Percentiles rank a stretch among this genome's conserved stretches.
phyloP scores from a whole-genome alignment of 805 yeast species.

The Saccharomycopsis fermentans region DNA sequence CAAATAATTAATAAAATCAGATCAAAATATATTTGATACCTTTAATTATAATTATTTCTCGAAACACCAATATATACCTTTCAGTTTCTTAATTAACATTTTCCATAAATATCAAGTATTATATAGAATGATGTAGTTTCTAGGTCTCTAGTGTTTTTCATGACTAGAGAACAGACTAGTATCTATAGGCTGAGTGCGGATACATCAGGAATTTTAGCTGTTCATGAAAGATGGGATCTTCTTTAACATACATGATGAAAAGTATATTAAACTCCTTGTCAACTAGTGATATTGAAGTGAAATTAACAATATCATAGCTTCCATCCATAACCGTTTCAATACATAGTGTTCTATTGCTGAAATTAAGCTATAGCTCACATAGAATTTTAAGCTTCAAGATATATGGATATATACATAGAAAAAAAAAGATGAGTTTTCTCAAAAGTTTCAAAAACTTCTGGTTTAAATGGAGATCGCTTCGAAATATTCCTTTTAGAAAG shows the following conservation, averaged over 20 bases:
- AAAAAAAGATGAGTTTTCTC: conserved; percentile 2
- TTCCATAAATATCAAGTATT: too few relatives aligned
- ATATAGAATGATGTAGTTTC: too few relatives aligned
- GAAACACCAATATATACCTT: neutral
- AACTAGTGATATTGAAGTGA: too few relatives aligned
- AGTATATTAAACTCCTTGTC: too few relatives aligned
- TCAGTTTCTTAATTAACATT: neutral
- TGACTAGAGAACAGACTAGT: too few relatives aligned
- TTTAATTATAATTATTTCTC: neutral
- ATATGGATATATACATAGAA: conserved; percentile 38
- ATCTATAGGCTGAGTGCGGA: neutral
- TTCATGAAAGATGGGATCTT: neutral
- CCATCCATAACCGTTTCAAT: too few relatives aligned
- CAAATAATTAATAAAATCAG: conserved; percentile 17
- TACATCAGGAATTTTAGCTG: neutral
- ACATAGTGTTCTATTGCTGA: too few relatives aligned
- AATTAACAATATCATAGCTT: too few relatives aligned
- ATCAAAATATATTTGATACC: conserved; percentile 1
- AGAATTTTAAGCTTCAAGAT: conserved; percentile 31
- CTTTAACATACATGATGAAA: too few relatives aligned
- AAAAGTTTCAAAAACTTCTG: conserved; percentile 34
- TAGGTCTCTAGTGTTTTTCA: too few relatives aligned
- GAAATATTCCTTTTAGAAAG: conserved; percentile 58
- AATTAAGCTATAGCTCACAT: too few relatives aligned
- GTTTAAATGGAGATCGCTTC: conserved; percentile 49